Base-by-base conservation (phyloP, 768 basidiomycete species). In the Pleurotus pulmonarius region DNA sequence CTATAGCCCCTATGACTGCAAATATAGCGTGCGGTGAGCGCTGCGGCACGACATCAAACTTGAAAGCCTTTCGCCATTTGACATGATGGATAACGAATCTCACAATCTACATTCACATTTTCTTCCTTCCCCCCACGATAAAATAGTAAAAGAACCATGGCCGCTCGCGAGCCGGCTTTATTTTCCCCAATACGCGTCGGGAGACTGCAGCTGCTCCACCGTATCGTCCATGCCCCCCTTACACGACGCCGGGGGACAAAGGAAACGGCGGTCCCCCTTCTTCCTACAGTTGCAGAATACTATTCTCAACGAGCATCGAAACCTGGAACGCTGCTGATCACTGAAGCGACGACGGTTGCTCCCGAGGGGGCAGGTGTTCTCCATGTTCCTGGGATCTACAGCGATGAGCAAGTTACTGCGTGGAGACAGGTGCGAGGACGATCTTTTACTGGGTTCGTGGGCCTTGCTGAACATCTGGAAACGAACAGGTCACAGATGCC, bases 311-410 rank as follows among this genome's bases (percentile, higher is more conserved):
- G 83, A 0, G 73, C 69, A 4, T 68, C 70, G 34, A 61, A 66
- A 0, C 75, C 79, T 0, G 85, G 85, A 0, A 84, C 80, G 0
- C 67, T 87, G 8, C 67, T 83, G 44, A 75, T 89, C 55, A 67
- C 82, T 1, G 85, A 88, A 66, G 85, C 74, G 0, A 83, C 83
- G 1, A 69, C 77, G 51, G 78, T 88, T 47, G 74, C 79, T 0
- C 64, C 67, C 1, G 61, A 75, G 12, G 83, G 83, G 0, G 82
- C 79, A 2, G 85, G 83, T 1, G 73, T 68, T 41, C 49, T 56
- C 1, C 67, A 82, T 55, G 75, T 79, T 0, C 88, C 88, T 1
- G 88, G 88, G 5, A 71, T 77, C 39, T 78, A 69, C 64, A 70
- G 67, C 1, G 66, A 70, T 12, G 75, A 74, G 24, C 89, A 92